Percentiles rank a stretch among this genome's conserved stretches.
These are phyloP conservation scores for Brassica juncea DNA, from an alignment of 345 rosid species.

Conservation along the genomic window DNA sequence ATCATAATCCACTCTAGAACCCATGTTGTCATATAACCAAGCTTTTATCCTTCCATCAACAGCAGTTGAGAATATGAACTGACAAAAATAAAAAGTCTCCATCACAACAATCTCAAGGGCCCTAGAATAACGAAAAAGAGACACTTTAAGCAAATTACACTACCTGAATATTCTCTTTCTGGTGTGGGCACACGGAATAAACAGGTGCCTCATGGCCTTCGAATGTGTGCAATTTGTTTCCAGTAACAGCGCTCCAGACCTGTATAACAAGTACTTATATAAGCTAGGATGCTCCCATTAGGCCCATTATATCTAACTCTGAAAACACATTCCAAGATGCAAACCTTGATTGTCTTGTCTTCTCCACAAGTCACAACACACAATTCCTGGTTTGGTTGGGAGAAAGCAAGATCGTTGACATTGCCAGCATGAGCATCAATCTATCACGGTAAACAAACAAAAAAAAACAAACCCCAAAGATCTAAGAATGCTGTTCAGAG, in stretches of 20 bases:
- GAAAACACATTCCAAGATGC: neutral
- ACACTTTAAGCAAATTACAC: neutral
- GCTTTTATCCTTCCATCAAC: constrained; percentile 74
- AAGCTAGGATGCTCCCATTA: constrained; percentile 12
- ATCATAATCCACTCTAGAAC: constrained; percentile 81
- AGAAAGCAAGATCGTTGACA: constrained; percentile 73
- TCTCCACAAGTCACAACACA: constrained; percentile 71
- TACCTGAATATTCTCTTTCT: constrained; percentile 71
- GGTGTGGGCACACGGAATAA: constrained; percentile 66
- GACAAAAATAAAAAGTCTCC: constrained; percentile 6
- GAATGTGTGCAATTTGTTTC: constrained; percentile 54
- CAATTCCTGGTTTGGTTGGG: constrained; percentile 62
- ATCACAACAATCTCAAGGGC: constrained; percentile 13
- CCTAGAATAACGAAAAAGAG: constrained; percentile 12
- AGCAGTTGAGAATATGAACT: constrained; percentile 66
- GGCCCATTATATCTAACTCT: neutral
- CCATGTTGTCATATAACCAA: constrained; percentile 71
- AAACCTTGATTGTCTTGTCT: constrained; percentile 71
- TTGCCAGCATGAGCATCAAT: constrained; percentile 71
- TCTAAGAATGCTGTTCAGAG: constrained; percentile 5
- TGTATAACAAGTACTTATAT: constrained; percentile 22
- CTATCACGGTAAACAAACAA: constrained; percentile 34
- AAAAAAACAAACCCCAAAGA: neutral
- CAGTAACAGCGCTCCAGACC: constrained; percentile 71
- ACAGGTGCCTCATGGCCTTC: constrained; percentile 80